Conservation (phyloP, 371 early-diverging fungal species). For the Mortierella polycephala region DNA sequence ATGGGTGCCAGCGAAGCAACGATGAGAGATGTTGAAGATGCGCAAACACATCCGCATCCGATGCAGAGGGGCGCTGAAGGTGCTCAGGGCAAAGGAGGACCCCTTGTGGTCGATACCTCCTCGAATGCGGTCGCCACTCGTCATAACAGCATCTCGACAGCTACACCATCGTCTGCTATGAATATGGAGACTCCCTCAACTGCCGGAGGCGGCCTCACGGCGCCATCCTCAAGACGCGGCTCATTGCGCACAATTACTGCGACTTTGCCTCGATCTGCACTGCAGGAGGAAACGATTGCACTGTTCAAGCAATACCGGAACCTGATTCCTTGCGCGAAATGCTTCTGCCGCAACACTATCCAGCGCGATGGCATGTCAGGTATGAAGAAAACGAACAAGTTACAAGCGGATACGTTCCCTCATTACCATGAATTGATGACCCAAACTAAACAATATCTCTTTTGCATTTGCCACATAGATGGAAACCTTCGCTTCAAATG, state of each 20-base stretch:
- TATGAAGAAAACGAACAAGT: slow-evolving; percentile 4
- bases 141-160: neutral
- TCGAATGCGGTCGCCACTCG: neutral
- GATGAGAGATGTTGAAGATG: neutral
- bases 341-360: slow-evolving; percentile 50
- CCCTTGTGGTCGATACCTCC: slow-evolving; percentile 27
- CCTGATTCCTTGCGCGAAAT: slow-evolving; percentile 45
- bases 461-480: slow-evolving; percentile 26
- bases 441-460: slow-evolving; percentile 16
- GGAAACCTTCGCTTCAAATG: slow-evolving; percentile 53
- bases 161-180: slow-evolving; percentile 5
- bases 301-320: slow-evolving; percentile 48
- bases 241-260: slow-evolving; percentile 42
- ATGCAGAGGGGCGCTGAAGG: neutral
- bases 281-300: slow-evolving; percentile 48
- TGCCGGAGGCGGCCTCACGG: slow-evolving; percentile 12
- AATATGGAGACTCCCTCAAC: slow-evolving; percentile 19
- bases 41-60: neutral
- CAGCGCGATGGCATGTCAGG: slow-evolving; percentile 55
- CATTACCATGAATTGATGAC: slow-evolving; percentile 12
- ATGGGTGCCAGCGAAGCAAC: slow-evolving; percentile 4
- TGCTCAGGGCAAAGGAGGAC: neutral
- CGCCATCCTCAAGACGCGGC: slow-evolving; percentile 29
- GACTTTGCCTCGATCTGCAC: slow-evolving; percentile 39
- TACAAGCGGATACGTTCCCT: slow-evolving; percentile 7